phyloP scores from a whole-genome alignment of 2,329 filamentous ascomycete genomes.

The Stagonosporopsis vannaccii region DNA sequence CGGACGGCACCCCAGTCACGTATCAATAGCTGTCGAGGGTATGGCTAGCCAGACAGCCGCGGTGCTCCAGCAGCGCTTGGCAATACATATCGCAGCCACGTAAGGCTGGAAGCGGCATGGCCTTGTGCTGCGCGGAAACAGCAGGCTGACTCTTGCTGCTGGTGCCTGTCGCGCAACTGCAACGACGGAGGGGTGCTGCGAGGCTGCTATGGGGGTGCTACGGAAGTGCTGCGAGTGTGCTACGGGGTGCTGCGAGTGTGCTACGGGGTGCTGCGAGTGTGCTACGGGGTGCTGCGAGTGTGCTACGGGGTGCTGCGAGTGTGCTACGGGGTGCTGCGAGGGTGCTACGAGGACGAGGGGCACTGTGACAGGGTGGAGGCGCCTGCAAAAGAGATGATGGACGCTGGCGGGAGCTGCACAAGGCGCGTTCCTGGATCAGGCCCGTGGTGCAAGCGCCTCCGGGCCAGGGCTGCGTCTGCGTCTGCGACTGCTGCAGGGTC shows the following conservation, averaged over 20 bases:
- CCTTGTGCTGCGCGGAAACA: slow-evolving; percentile 2
- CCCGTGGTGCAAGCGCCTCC: not conserved
- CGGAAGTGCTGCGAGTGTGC: no score
- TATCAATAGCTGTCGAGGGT: not conserved
- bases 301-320: no score
- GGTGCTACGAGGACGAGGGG: no score
- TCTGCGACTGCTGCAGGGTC: not conserved
- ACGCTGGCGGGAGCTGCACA: slow-evolving; percentile 7
- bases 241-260: no score
- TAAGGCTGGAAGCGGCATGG: slow-evolving; percentile 15
- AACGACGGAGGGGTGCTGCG: not conserved
- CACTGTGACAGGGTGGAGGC: slow-evolving; percentile 7
- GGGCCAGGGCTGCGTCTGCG: no score
- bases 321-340: no score
- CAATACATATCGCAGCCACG: slow-evolving; percentile 16
- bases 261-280: no score
- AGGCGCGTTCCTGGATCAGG: not conserved
- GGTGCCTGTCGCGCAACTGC: slow-evolving; percentile 6
- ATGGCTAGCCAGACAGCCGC: slow-evolving; percentile 5
- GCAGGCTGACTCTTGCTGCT: slow-evolving; percentile 3
- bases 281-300: no score
- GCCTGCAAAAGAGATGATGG: slow-evolving; percentile 1
- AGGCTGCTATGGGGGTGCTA: no score
- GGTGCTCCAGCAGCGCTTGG: slow-evolving; percentile 8
- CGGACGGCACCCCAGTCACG: slow-evolving; percentile 7